Base-by-base conservation (phyloP, 768 basidiomycete species). In the Trametes sanguinea region DNA sequence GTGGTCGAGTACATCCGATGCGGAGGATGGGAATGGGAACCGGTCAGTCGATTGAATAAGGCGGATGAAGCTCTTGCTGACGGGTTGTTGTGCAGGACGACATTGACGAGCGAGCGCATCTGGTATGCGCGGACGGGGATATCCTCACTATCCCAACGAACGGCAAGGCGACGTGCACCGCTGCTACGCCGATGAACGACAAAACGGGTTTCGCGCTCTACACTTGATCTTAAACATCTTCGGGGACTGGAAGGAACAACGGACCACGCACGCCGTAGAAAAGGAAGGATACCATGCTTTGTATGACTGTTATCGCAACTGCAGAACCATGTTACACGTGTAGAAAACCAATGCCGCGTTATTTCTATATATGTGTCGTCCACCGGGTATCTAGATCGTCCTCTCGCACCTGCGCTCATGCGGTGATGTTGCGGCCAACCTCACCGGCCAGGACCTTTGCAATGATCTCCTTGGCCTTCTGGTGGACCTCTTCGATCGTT, bases 11-110 rank as follows among this genome's bases (percentile, higher is more conserved):
- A 90, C 67, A 80, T 87, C 53, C 81, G 94, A 29, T 89, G 87
- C 66, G 83, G 82, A 14, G 87, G 87, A 6, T 95, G 94, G 87
- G 86, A 90, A 66, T 97, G 95, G 95, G 78, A 77, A 44, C 95
- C 94, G 17, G 92, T 94, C 69, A 69, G 86, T 77, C 10, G 2
- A 6, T 11, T n/a, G 4, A 32, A 8, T 27, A 32, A 32, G 27
- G 35, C 5, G 29, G 44, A 27, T 43, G 46, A 6, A 7, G 17
- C 57, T 62, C 51, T 64, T 16, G 3, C 47, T 51, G 30, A 60
- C 9, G n/a, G 6, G 40, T 37, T 11, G 32, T 17, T 48, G 35
- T 37, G 6, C 35, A 94, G 90, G 82, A 86, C 63, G 74, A 79
- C 10, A 66, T 68, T 30, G 90, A 94, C 63, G 76, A 80, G 13